These are phyloP conservation scores for Leptographium radiaticola DNA, from an alignment of 2,329 filamentous ascomycete genomes.

Conservation along the genomic window DNA sequence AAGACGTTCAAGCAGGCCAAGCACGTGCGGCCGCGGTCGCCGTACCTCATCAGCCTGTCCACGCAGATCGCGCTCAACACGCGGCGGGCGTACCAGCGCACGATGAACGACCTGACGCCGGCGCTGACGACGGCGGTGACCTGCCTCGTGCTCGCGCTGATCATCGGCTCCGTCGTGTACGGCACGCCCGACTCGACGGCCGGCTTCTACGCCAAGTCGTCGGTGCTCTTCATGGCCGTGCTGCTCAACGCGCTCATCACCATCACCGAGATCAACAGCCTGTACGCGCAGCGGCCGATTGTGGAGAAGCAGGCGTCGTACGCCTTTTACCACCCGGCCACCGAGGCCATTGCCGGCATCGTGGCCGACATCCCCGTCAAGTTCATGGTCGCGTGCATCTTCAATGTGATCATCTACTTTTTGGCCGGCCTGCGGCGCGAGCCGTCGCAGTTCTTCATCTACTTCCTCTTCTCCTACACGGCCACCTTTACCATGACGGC, in stretches of 20 bases:
- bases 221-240: slow-evolving; percentile 75
- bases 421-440: slow-evolving; percentile 69
- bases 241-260: slow-evolving; percentile 75
- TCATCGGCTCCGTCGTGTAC: slow-evolving; percentile 10
- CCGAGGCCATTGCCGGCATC: slow-evolving; percentile 77
- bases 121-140: slow-evolving; percentile 71
- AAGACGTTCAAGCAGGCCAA: slow-evolving; percentile 34
- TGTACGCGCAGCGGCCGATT: slow-evolving; percentile 80
- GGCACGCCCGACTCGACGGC: slow-evolving; percentile 12
- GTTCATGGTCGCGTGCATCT: slow-evolving; percentile 56
- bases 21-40: slow-evolving; percentile 39
- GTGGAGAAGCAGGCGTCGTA: slow-evolving; percentile 84
- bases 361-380: slow-evolving; percentile 77
- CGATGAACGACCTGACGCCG: slow-evolving; percentile 60
- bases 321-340: slow-evolving; percentile 78
- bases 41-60: slow-evolving; percentile 46
- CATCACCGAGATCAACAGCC: slow-evolving; percentile 69
- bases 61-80: slow-evolving; percentile 36
- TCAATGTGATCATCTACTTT: slow-evolving; percentile 77
- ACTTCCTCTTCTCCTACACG: slow-evolving; percentile 61
- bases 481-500: slow-evolving; percentile 71
- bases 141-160: slow-evolving; percentile 43
- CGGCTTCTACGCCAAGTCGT: slow-evolving; percentile 48
- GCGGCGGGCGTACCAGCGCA: slow-evolving; percentile 64
- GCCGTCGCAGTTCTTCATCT: slow-evolving; percentile 72